Conservation (phyloP, 768 basidiomycete genomes). For the Lepiota venenata region DNA sequence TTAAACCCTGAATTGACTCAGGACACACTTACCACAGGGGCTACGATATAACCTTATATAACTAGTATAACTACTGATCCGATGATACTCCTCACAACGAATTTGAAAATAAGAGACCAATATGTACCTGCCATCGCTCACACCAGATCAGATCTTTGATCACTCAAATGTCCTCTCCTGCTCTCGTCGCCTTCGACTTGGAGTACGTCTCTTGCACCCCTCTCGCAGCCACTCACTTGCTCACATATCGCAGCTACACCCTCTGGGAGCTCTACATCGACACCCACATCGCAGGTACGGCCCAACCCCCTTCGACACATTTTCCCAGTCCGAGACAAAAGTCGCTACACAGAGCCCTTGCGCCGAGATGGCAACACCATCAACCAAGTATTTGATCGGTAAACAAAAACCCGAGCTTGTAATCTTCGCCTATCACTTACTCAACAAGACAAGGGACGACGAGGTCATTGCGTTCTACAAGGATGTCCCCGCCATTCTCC, state of each 20-base stretch:
- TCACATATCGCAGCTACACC: conserved; percentile 72
- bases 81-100: too few relatives aligned
- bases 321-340: background rate
- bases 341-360: conserved; percentile 34
- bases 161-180: conserved; percentile 32
- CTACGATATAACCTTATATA: too few relatives aligned
- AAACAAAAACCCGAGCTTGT: conserved; percentile 3
- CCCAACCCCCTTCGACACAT: background rate
- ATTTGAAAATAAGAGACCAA: background rate
- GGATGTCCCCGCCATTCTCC: conserved; percentile 74
- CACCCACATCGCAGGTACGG: conserved; percentile 57
- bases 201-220: conserved; percentile 43
- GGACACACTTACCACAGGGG: too few relatives aligned
- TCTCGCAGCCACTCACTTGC: background rate
- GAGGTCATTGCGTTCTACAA: conserved; percentile 65
- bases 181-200: conserved; percentile 76
- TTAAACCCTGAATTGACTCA: too few relatives aligned
- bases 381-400: conserved; percentile 53
- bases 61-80: too few relatives aligned
- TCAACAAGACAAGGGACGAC: conserved; percentile 39
- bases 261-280: conserved; percentile 90
- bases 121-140: too few relatives aligned
- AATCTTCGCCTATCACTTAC: background rate
- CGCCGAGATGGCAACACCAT: conserved; percentile 39
- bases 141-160: background rate